Evolutionary conservation across 2,329 filamentous ascomycete genomes (phyloP).

Genomic region (Coleophoma cylindrospora): DNA sequence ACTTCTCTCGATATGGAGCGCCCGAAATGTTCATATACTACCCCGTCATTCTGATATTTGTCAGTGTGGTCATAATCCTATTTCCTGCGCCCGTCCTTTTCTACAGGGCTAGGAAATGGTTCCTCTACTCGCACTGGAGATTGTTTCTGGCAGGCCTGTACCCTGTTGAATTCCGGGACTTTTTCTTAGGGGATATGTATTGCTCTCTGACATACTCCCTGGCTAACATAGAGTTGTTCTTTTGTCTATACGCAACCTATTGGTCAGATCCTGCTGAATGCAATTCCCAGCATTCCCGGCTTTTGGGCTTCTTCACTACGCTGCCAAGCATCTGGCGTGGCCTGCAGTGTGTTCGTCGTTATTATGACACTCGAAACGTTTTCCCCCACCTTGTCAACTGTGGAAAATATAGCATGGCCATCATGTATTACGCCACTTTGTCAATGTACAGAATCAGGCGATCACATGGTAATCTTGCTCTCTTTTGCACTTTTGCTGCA

Average conservation of each 20-base stretch:
- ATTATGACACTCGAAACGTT: slow-evolving; percentile 75
- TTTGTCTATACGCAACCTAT: slow-evolving; percentile 79
- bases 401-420: slow-evolving; percentile 85
- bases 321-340: slow-evolving; percentile 88
- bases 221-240: slow-evolving; percentile 90
- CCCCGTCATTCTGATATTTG: slow-evolving; percentile 70
- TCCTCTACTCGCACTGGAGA: slow-evolving; percentile 85
- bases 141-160: slow-evolving; percentile 81
- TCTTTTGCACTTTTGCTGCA: slow-evolving; percentile 77
- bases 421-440: slow-evolving; percentile 71
- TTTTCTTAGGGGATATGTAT: slow-evolving; percentile 96
- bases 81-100: slow-evolving; percentile 72
- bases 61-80: slow-evolving; percentile 66
- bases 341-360: slow-evolving; percentile 86
- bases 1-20: slow-evolving; percentile 68
- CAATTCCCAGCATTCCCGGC: slow-evolving; percentile 78
- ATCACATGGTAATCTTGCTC: slow-evolving; percentile 48
- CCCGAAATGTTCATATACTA: slow-evolving; percentile 77
- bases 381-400: slow-evolving; percentile 93
- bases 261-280: slow-evolving; percentile 74
- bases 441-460: slow-evolving; percentile 78
- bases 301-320: slow-evolving; percentile 79
- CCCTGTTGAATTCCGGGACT: slow-evolving; percentile 93
- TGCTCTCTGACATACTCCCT: slow-evolving; percentile 90
- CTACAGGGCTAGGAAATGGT: slow-evolving; percentile 75